phyloP scores from a whole-genome alignment of 192 early-diverging fungal species.

The Backusella liffmaniae region DNA sequence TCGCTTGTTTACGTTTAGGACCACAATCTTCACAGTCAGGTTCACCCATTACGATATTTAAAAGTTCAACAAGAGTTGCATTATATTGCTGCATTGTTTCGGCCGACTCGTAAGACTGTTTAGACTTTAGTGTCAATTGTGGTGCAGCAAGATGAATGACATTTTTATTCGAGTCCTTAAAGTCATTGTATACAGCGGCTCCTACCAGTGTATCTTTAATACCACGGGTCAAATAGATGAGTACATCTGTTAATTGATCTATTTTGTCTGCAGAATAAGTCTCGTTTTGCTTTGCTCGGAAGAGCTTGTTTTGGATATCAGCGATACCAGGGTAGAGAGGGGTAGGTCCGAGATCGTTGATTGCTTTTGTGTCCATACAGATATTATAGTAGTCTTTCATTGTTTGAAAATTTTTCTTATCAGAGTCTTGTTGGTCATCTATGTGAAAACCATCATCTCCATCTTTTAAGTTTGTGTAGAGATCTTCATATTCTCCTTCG shows the following conservation, averaged over 20 bases:
- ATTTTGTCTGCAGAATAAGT: neutral
- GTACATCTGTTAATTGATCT: neutral
- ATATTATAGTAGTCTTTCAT: slow-evolving; percentile 53
- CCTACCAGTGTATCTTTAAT: slow-evolving; percentile 38
- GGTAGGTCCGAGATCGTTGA: slow-evolving; percentile 34
- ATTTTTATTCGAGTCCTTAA: slow-evolving; percentile 56
- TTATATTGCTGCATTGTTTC: slow-evolving; percentile 45
- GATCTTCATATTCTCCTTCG: slow-evolving; percentile 41
- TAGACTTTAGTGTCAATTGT: slow-evolving; percentile 57
- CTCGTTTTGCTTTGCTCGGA: neutral
- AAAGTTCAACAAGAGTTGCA: slow-evolving; percentile 40
- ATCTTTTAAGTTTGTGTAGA: neutral
- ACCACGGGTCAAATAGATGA: neutral
- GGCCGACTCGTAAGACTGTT: slow-evolving; percentile 58
- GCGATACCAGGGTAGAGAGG: slow-evolving; percentile 40
- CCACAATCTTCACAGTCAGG: slow-evolving; percentile 43
- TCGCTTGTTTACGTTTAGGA: slow-evolving; percentile 29
- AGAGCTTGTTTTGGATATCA: slow-evolving; percentile 31
- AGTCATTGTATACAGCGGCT: slow-evolving; percentile 51
- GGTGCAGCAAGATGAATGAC: slow-evolving; percentile 46
- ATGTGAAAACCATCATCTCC: slow-evolving; percentile 16
- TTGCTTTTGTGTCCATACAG: slow-evolving; percentile 50
- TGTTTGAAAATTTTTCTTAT: slow-evolving; percentile 53
- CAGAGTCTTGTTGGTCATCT: slow-evolving; percentile 36
- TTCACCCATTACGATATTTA: slow-evolving; percentile 37